Conservation (phyloP, 257 asterid genomes). For the Coffea canephora region DNA sequence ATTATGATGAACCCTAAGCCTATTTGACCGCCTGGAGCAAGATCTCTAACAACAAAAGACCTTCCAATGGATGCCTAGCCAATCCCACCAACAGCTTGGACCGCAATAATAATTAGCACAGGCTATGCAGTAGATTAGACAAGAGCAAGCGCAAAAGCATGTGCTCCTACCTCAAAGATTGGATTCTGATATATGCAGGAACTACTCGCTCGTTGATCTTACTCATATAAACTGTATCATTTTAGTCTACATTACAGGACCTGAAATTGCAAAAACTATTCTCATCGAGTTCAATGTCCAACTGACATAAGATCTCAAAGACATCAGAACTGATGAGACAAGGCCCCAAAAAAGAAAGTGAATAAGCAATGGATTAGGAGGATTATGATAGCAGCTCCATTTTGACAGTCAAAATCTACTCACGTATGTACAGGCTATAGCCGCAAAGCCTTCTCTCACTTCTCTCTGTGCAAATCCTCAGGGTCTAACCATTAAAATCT, state of each 20-base stretch:
- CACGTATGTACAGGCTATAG: constrained; percentile 19
- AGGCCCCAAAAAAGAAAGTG: constrained; percentile 7
- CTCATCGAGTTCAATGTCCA: constrained; percentile 3
- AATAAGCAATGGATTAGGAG: background rate
- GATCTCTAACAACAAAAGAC: background rate
- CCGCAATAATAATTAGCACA: background rate
- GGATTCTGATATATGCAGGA: background rate
- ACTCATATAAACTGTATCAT: constrained; percentile 7
- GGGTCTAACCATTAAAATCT: background rate
- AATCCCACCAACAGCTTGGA: background rate
- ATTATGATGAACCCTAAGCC: background rate
- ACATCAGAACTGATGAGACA: background rate
- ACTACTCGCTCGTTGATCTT: constrained; percentile 7
- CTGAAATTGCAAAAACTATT: constrained; percentile 8
- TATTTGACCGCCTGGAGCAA: background rate
- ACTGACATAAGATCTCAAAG: background rate
- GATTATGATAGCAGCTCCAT: background rate
- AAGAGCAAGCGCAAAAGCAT: background rate
- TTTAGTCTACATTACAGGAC: constrained; percentile 17
- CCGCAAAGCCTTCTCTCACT: background rate
- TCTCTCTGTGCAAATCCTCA: background rate
- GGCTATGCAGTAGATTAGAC: background rate
- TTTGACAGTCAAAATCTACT: constrained; percentile 8
- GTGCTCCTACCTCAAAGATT: background rate
- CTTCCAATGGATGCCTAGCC: background rate